Percentiles rank a stretch among this genome's conserved stretches.
Conservation (phyloP, 768 basidiomycete genomes). For the Leucocoprinus sp. region DNA sequence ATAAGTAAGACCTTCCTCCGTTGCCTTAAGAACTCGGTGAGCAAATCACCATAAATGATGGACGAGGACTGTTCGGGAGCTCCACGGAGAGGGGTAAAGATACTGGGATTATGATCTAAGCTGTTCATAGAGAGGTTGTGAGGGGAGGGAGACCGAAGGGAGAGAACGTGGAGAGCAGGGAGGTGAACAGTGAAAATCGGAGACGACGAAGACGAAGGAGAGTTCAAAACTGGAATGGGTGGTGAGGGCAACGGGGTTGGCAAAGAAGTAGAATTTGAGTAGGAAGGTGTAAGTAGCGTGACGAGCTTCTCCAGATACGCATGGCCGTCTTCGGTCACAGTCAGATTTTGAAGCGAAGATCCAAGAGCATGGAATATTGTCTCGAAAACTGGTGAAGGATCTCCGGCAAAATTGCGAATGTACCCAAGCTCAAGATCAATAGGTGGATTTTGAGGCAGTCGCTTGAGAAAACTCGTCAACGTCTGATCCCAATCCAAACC, state of each 20-base stretch:
- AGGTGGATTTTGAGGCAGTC: background rate
- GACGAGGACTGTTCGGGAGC: background rate
- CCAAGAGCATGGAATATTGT: slow-evolving; percentile 1
- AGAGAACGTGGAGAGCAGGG: background rate
- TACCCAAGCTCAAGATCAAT: slow-evolving; percentile 5
- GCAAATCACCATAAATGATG: slow-evolving; percentile 1
- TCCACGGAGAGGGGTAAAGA: slow-evolving; percentile 6
- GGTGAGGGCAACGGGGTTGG: background rate
- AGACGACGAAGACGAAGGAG: background rate
- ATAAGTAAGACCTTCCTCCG: background rate
- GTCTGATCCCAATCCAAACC: slow-evolving; percentile 2
- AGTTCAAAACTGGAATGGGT: too few relatives aligned
- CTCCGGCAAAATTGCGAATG: background rate
- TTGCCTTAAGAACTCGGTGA: slow-evolving; percentile 1
- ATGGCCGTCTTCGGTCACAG: slow-evolving; percentile 4
- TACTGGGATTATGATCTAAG: background rate
- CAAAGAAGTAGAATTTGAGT: background rate
- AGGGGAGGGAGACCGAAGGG: background rate
- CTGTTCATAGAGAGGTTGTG: background rate
- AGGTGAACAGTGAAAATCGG: too few relatives aligned
- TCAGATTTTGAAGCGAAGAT: background rate
- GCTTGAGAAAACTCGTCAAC: background rate
- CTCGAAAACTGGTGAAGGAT: background rate
- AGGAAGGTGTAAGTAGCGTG: slow-evolving; percentile 1
- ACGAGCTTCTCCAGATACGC: slow-evolving; percentile 3